Base-by-base conservation (phyloP, 148 eudicot species). In the Fallopia convolvulus region DNA sequence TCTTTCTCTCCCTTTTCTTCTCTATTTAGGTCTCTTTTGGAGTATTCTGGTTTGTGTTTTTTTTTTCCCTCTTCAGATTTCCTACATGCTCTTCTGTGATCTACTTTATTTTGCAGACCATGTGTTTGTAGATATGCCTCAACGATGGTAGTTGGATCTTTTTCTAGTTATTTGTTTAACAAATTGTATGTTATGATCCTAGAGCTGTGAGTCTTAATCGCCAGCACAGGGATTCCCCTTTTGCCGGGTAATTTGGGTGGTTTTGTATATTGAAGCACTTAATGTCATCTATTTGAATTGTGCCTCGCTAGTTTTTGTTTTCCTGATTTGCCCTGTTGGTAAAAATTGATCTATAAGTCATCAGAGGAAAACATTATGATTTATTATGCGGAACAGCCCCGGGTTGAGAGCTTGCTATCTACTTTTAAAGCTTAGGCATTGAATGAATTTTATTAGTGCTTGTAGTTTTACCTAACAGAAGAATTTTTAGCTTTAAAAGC, bases 1-100 rank as follows among this genome's bases (percentile, higher is more conserved):
- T 70, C 76, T 39, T 49, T 85, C 61, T 74, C 46, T 83, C 78
- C 33, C 44, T 36, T 17, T 77, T 65, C 8, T 18, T 42, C 10
- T 44, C 7, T 9, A 44, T 8, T 44, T 44, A 2, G 72, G 39
- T 12, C 6, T 77, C 2, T 39, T 39, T 42, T 77, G 17, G 53
- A 39, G 39, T 81, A 58, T 32, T 52, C 26, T 9, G 4, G 10
- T 44, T 9, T 5, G 4, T 44, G 39, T 80, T 33, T 55, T 41
- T 79, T 0, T 65, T 73, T 50, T 23, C 39, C 39, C 39, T 36
- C 39, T 36, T 36, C 39, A 36, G 39, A 4, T 36, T 36, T 36
- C 39, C 39, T 36, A 36, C 39, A 1, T 2, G 39, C 39, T 36
- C 3, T 21, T 32, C 41, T 44, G 49, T n/a, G 17, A 14, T 71